Conservation (phyloP, 2,329 filamentous ascomycete species). For the Chalara sp. region DNA sequence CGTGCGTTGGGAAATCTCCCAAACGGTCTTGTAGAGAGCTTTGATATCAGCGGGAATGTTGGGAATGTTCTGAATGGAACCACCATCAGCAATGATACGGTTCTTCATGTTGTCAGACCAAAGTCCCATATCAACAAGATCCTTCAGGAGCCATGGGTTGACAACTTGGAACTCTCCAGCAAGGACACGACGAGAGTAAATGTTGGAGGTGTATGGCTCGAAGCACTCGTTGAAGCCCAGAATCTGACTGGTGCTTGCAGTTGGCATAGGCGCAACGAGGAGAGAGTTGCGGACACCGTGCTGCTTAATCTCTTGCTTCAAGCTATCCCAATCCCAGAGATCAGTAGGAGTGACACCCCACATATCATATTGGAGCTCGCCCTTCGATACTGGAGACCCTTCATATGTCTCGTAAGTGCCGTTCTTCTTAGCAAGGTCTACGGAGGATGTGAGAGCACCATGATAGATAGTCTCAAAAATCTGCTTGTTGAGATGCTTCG, state of each 20-base stretch:
- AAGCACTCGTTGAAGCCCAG: conserved; percentile 99
- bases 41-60: conserved; percentile 97
- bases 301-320: conserved; percentile 88
- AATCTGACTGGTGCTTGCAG: conserved; percentile 94
- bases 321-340: conserved; percentile 89
- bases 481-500: conserved; percentile 89
- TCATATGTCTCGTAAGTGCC: conserved; percentile 87
- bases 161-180: conserved; percentile 99
- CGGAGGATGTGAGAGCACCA: conserved; percentile 82
- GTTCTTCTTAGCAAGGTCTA: conserved; percentile 74
- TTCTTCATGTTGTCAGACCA: conserved; percentile 99
- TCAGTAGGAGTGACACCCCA: conserved; percentile 91
- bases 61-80: conserved; percentile 92
- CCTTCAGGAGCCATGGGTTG: conserved; percentile 97
- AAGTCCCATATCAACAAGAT: conserved; percentile 92
- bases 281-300: conserved; percentile 93
- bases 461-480: conserved; percentile 99
- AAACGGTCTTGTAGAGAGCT: conserved; percentile 97
- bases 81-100: conserved; percentile 95
- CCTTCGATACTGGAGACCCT: conserved; percentile 89
- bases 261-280: conserved; percentile 94
- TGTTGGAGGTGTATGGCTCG: conserved; percentile 99
- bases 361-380: conserved; percentile 97
- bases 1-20: conserved; percentile 95
- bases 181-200: conserved; percentile 96